phyloP scores from a whole-genome alignment of 2,329 filamentous ascomycete genomes.

The Fusarium tanahbumbuense region DNA sequence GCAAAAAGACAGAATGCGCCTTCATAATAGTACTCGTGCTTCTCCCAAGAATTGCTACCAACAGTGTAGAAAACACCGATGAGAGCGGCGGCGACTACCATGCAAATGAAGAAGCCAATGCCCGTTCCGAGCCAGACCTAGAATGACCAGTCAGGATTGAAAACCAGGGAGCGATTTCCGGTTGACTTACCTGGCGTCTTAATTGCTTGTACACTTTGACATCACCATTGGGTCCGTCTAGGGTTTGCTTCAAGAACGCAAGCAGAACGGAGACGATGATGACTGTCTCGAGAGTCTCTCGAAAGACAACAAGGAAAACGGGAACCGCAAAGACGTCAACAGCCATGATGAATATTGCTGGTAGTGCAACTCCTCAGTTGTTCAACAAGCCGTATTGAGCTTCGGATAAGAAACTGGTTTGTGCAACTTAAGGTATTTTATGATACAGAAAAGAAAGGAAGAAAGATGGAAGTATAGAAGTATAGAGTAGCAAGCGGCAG shows the following conservation, averaged over 20 bases:
- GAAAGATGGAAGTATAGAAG: not conserved
- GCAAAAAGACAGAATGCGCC: slow-evolving; percentile 82
- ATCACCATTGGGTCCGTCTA: slow-evolving; percentile 73
- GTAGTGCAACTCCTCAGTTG: not conserved
- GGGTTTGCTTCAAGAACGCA: slow-evolving; percentile 84
- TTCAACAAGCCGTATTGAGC: not conserved
- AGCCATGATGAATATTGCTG: slow-evolving; percentile 60
- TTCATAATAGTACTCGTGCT: slow-evolving; percentile 82
- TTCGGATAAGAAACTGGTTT: slow-evolving; percentile 1
- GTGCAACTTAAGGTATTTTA: not conserved
- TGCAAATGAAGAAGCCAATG: slow-evolving; percentile 71
- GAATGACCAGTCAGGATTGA: not conserved
- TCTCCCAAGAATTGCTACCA: slow-evolving; percentile 73
- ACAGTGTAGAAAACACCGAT: slow-evolving; percentile 79
- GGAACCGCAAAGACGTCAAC: slow-evolving; percentile 80
- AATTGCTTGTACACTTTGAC: slow-evolving; percentile 73
- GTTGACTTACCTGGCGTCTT: slow-evolving; percentile 66
- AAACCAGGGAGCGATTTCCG: not conserved
- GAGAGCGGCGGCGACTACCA: slow-evolving; percentile 73
- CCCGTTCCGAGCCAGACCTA: slow-evolving; percentile 72
- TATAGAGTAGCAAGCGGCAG: slow-evolving; percentile 10
- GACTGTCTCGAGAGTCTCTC: slow-evolving; percentile 83
- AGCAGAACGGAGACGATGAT: slow-evolving; percentile 91
- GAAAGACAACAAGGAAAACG: slow-evolving; percentile 91
- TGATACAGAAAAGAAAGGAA: not conserved